phyloP scores from a whole-genome alignment of 768 basidiomycete genomes.

The Tricholoma matsutake region DNA sequence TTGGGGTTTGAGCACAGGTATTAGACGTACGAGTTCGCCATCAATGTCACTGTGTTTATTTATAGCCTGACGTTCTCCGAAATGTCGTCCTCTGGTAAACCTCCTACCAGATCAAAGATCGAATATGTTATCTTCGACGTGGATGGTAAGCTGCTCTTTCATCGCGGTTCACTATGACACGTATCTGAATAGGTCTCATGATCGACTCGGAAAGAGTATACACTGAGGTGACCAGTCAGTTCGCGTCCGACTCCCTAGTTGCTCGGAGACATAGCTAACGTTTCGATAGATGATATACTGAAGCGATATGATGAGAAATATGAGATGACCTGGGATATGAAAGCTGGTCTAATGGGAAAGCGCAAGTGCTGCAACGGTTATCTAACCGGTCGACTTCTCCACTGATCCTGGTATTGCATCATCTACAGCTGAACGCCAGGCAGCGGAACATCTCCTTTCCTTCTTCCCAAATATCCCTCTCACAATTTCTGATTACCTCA shows the following conservation, averaged over 20 bases:
- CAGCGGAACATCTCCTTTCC: slow-evolving; percentile 66
- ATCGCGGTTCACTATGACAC: background rate
- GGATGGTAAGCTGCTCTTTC: slow-evolving; percentile 46
- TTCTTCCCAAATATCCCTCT: slow-evolving; percentile 75
- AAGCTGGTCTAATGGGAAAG: slow-evolving; percentile 87
- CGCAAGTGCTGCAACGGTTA: slow-evolving; percentile 37
- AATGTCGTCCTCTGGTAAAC: slow-evolving; percentile 9
- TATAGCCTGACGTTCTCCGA: background rate
- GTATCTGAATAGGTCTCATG: slow-evolving; percentile 50
- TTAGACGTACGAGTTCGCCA: background rate
- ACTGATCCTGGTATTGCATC: background rate
- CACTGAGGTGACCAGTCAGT: slow-evolving; percentile 74
- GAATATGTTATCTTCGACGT: slow-evolving; percentile 74
- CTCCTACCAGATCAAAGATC: slow-evolving; percentile 25
- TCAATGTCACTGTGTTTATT: background rate
- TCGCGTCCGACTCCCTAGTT: slow-evolving; percentile 6
- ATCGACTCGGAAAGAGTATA: slow-evolving; percentile 78
- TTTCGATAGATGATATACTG: slow-evolving; percentile 61
- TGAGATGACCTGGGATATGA: slow-evolving; percentile 85
- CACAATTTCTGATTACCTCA: slow-evolving; percentile 56
- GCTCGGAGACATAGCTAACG: background rate
- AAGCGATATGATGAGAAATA: slow-evolving; percentile 54
- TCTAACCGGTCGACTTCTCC: background rate
- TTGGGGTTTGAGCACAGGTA: background rate
- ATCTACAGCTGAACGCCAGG: slow-evolving; percentile 56